phyloP scores from a whole-genome alignment of 2,329 filamentous ascomycete genomes.

The Calonectria hawksworthii region DNA sequence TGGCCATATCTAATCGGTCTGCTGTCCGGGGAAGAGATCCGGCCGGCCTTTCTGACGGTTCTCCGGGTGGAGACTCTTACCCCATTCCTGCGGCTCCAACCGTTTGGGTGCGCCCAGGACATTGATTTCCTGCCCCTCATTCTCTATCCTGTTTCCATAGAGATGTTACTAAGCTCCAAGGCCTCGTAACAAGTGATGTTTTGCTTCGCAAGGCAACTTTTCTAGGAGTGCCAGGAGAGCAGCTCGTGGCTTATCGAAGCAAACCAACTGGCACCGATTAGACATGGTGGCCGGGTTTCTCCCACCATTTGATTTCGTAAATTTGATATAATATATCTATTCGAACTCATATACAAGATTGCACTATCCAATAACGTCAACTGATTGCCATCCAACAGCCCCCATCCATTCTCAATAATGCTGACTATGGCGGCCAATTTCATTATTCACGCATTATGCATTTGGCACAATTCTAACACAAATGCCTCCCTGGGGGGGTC shows the following conservation, averaged over 20 bases:
- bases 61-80: neutral
- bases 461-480: neutral
- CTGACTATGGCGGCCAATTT: neutral
- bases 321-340: neutral
- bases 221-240: neutral
- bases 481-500: neutral
- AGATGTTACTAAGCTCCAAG: neutral
- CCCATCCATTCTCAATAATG: neutral
- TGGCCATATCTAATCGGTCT: slow-evolving; percentile 7
- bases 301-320: neutral
- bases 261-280: neutral
- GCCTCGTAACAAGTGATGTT: neutral
- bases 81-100: neutral
- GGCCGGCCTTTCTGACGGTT: neutral
- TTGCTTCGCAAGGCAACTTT: neutral
- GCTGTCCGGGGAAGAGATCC: neutral
- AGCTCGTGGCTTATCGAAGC: neutral
- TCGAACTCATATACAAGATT: neutral
- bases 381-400: too few species aligned
- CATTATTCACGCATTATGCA: neutral
- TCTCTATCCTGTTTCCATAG: neutral
- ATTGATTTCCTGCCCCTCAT: neutral
- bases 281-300: neutral
- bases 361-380: neutral
- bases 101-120: neutral